Percentiles rank a stretch among this genome's conserved stretches.
phyloP scores from a whole-genome alignment of 345 rosid species.

The Capsella bursapastoris region DNA sequence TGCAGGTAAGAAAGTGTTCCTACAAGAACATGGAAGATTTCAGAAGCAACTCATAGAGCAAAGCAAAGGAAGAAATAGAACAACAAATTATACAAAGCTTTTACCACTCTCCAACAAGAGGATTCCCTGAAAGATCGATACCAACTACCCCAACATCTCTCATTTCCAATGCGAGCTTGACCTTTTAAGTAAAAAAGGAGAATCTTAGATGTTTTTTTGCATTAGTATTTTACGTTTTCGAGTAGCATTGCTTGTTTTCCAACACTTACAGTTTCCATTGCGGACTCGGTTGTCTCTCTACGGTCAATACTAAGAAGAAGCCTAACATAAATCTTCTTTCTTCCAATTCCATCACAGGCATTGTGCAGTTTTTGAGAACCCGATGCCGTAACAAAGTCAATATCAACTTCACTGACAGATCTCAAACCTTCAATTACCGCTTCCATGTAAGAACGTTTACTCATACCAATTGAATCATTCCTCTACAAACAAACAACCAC shows the following conservation, averaged over 20 bases:
- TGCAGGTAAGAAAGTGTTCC: conserved; percentile 88
- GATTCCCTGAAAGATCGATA: conserved; percentile 97
- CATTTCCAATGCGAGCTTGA: conserved; percentile 90
- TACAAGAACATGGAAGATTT: conserved; percentile 39
- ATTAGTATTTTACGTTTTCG: neutral
- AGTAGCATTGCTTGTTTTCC: neutral
- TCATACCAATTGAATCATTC: conserved; percentile 86
- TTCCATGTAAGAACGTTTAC: conserved; percentile 90
- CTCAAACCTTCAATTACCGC: conserved; percentile 83
- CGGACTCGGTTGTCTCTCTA: conserved; percentile 82
- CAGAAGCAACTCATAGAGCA: neutral
- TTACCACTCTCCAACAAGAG: conserved; percentile 88
- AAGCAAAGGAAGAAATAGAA: neutral
- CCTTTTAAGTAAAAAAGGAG: conserved; percentile 48
- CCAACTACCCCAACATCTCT: conserved; percentile 77
- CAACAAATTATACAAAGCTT: neutral
- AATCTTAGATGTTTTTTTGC: neutral
- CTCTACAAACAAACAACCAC: conserved; percentile 52
- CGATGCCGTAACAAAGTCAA: conserved; percentile 51
- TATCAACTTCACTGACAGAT: conserved; percentile 60
- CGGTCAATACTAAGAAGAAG: conserved; percentile 98
- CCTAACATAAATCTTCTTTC: conserved; percentile 78
- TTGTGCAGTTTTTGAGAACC: conserved; percentile 31
- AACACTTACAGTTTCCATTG: conserved; percentile 89
- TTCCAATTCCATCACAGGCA: conserved; percentile 47